Base-by-base conservation (phyloP, 768 basidiomycete genomes). In the Glaciozyma antarctica region DNA sequence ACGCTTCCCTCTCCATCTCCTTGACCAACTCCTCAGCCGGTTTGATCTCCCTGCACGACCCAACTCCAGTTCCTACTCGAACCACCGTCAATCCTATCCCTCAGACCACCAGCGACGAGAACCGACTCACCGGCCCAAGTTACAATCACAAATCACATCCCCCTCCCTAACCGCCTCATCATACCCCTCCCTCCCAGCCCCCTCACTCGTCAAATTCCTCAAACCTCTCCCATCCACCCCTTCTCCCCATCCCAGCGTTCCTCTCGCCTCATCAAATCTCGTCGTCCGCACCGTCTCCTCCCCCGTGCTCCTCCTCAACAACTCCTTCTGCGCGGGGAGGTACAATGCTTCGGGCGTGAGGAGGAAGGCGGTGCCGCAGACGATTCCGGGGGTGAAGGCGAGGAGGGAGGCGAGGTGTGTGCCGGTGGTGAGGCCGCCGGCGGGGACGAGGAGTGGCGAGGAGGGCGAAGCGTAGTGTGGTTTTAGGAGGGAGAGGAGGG, bases 361-460 rank as follows among this genome's bases (percentile, higher is more conserved):
- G 56, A 87, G 76, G 73, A 90, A 88, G 13, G 87, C 85, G 0
- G 89, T 90, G 60, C 89, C 89, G 26, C 85, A 72, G 38, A 85
- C 85, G 15, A 77, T 84, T 5, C 86, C 89, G 28, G 83, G 78
- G 3, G 84, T 86, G 19, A 86, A 80, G 8, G 81, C 76, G 61
- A 92, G 81, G 52, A 85, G 74, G 6, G 84, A 79, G 43, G 86
- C 85, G 55, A 88, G 73, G 62, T 89, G 86, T 0, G 78, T 73
- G 22, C 88, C 87, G 32, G 79, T 82, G 5, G 81, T 79, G 61
- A 91, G 70, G 0, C 88, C 89, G 38, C 89, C 89, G 3, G 89
- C 88, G 21, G 84, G 88, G 38, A 90, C 45, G 61, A 66, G 61
- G 63, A 64, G 51, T 9, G 68, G 68, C 13, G 48, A 47, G 6